Percentiles rank a stretch among this genome's conserved stretches.
phyloP scores from a whole-genome alignment of 352 stramenopile species.

The Blastocystis sp. region DNA sequence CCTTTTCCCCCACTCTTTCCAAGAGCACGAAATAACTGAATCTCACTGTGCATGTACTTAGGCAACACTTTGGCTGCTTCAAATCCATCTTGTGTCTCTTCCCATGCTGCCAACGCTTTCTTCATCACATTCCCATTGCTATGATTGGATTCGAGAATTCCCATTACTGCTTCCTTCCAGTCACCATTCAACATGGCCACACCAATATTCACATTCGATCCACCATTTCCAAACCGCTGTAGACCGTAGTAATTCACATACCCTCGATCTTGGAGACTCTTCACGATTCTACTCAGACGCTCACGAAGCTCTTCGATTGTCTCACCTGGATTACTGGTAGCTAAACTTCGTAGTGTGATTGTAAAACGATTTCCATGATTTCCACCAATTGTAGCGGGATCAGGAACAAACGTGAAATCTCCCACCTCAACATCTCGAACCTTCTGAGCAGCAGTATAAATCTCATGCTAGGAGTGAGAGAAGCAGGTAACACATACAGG shows the following conservation, averaged over 20 bases:
- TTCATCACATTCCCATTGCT: slow-evolving; percentile 25
- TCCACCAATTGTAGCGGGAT: background rate
- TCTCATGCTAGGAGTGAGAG: background rate
- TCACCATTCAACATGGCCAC: slow-evolving; percentile 7
- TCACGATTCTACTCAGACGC: background rate
- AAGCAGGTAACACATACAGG: background rate
- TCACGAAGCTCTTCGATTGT: background rate
- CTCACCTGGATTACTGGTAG: background rate
- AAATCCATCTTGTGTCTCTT: background rate
- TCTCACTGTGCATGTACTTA: background rate
- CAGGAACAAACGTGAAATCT: slow-evolving; percentile 6
- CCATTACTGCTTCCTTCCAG: slow-evolving; percentile 10
- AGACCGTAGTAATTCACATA: slow-evolving; percentile 61
- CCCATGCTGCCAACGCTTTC: background rate
- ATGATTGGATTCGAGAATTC: background rate
- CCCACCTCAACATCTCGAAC: background rate
- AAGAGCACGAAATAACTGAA: slow-evolving; percentile 16
- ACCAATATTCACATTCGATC: slow-evolving; percentile 35
- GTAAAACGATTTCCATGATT: slow-evolving; percentile 58
- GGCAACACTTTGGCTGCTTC: slow-evolving; percentile 28
- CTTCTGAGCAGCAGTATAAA: background rate
- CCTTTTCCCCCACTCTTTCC: slow-evolving; percentile 43
- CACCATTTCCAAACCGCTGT: slow-evolving; percentile 55
- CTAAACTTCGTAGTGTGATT: slow-evolving; percentile 11
- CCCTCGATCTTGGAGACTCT: slow-evolving; percentile 15